Conservation (phyloP, 106 monocot genomes). For the Apostasia ramifera region DNA sequence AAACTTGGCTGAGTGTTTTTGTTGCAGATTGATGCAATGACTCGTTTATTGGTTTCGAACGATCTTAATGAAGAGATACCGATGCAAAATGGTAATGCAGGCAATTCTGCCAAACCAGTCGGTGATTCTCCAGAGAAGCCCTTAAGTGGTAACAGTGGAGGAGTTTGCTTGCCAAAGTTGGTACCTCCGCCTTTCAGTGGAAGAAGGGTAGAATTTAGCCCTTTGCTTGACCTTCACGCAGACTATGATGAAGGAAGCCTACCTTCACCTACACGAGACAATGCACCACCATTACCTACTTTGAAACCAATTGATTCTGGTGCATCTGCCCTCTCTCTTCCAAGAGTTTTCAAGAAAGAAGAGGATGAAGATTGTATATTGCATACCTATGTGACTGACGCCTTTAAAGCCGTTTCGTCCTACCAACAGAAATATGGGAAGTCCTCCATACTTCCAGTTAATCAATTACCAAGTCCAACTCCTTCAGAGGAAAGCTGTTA, state of each 20-base stretch:
- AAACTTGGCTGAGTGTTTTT: constrained; percentile 8
- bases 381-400: constrained; percentile 54
- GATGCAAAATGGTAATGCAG: background rate
- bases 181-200: constrained; percentile 23
- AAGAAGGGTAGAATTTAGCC: constrained; percentile 37
- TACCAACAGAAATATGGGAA: constrained; percentile 79
- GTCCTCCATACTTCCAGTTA: constrained; percentile 30
- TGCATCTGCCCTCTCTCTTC: constrained; percentile 4
- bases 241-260: constrained; percentile 84
- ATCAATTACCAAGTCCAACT: constrained; percentile 82
- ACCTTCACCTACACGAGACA: constrained; percentile 81
- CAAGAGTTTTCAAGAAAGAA: constrained; percentile 9
- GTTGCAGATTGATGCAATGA: constrained; percentile 55
- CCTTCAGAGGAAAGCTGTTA: constrained; percentile 72
- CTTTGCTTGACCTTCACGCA: constrained; percentile 76
- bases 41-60: constrained; percentile 36
- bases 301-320: constrained; percentile 29
- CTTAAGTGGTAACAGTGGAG: constrained; percentile 6
- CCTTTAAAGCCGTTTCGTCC: constrained; percentile 63
- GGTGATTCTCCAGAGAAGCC: constrained; percentile 9
- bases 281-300: constrained; percentile 23
- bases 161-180: constrained; percentile 20
- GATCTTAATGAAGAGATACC: constrained; percentile 24
- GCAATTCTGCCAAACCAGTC: background rate
- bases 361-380: constrained; percentile 8